Base-by-base conservation (phyloP, 306 rosid genomes). In the Citrullus colocynthis region DNA sequence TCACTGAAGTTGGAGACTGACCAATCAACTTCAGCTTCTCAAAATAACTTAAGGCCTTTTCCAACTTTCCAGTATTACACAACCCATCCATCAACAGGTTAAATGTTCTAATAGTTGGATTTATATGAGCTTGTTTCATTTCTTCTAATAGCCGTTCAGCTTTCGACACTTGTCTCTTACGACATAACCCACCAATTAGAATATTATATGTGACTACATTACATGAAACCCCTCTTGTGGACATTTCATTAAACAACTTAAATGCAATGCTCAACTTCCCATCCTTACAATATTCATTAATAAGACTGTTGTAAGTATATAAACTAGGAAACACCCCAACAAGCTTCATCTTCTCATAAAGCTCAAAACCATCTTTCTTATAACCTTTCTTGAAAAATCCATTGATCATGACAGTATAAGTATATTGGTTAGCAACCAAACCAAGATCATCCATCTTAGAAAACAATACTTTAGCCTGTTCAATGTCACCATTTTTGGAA, bases 381-480 rank as follows among this genome's bases (percentile, higher is more conserved):
- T 79, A 80, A 1, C 90, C 96, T 72, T 89, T 88, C 81, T 87
- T 93, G 83, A 93, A 91, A 80, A 91, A 78, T 36, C 96, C 97
- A 79, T 90, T 80, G 17, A 93, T 88, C 81, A 93, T 78, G 24
- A 83, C 87, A 9, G 90, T 86, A 56, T 90, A 93, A 15, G 92
- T 86, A 83, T 82, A 88, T 41, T 87, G 93, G 78, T 90, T 87
- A 6, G 92, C 84, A 66, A 86, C 92, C 77, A 91, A 67, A 80
- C 83, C 83, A 79, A 91, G 52, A 61, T 80, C 77, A 74, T 77
- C 81, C 93, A 93, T 90, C 83, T 79, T 88, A 66, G 66, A 75
- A 86, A 91, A 91, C 85, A 93, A 71, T 73, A 83, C 80, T 84
- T 87, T 85, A 4, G 91, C 97, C 36, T 81, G 64, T 21, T 87